A percentile compares a stretch with the other conserved stretches of the same genome.
Conservation (phyloP, 768 basidiomycete species). For the Russula emetica region DNA sequence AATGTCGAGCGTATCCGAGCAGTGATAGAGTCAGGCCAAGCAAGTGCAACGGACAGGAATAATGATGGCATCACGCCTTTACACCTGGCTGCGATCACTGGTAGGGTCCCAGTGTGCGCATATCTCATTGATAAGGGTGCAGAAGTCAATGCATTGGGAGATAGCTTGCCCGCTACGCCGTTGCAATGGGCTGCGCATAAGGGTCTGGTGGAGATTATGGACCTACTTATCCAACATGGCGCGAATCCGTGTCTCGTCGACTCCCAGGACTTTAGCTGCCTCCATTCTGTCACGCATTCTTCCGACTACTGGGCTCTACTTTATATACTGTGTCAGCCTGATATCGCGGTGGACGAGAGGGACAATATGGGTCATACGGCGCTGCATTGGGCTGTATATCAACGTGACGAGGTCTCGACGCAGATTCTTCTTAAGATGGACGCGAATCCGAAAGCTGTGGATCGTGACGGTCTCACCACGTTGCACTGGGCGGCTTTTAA, state of each 20-base stretch:
- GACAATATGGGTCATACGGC: slow-evolving; percentile 80
- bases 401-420: slow-evolving; percentile 91
- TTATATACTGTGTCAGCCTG: slow-evolving; percentile 83
- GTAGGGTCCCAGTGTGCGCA: no score
- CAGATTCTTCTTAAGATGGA: slow-evolving; percentile 84
- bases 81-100: no score
- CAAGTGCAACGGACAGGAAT: no score
- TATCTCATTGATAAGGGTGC: slow-evolving; percentile 83
- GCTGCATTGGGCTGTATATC: slow-evolving; percentile 98
- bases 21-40: no score
- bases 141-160: slow-evolving; percentile 88
- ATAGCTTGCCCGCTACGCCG: slow-evolving; percentile 87
- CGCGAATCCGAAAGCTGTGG: slow-evolving; percentile 68
- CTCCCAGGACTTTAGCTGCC: slow-evolving; percentile 88
- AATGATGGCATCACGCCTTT: no score
- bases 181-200: slow-evolving; percentile 97
- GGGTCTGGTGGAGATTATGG: slow-evolving; percentile 92
- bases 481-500: slow-evolving; percentile 93
- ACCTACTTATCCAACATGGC: slow-evolving; percentile 80
- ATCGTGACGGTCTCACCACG: slow-evolving; percentile 76
- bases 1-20: no score
- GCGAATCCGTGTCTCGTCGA: slow-evolving; percentile 90
- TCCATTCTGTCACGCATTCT: slow-evolving; percentile 91
- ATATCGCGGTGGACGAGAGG: slow-evolving; percentile 75
- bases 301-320: slow-evolving; percentile 89